phyloP scores from a whole-genome alignment of 495 filamentous ascomycete genomes.

The Talaromyces proteolyticus region DNA sequence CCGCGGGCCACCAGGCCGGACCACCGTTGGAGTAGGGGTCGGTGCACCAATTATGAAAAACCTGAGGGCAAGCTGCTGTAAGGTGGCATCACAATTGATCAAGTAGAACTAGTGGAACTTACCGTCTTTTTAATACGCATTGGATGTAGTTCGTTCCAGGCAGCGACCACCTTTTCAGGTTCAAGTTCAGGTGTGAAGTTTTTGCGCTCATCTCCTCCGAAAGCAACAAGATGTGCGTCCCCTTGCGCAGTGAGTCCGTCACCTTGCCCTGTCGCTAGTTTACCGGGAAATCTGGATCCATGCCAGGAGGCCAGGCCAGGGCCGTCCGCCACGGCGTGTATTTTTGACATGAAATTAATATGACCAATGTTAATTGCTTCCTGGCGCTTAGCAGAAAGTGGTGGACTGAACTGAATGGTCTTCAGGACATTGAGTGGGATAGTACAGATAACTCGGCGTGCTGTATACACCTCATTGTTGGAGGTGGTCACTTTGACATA shows the following conservation, averaged over 20 bases:
- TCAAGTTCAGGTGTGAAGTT: slow-evolving; percentile 7
- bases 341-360: slow-evolving; percentile 16
- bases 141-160: neutral
- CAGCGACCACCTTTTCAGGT: neutral
- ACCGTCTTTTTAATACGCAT: slow-evolving; percentile 6
- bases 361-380: slow-evolving; percentile 15
- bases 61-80: slow-evolving; percentile 8
- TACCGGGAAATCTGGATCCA: slow-evolving; percentile 10
- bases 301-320: slow-evolving; percentile 7
- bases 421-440: slow-evolving; percentile 18
- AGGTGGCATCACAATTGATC: slow-evolving; percentile 8
- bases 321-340: slow-evolving; percentile 15
- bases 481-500: slow-evolving; percentile 12
- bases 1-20: slow-evolving; percentile 17
- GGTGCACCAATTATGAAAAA: slow-evolving; percentile 24
- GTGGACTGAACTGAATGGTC: slow-evolving; percentile 15
- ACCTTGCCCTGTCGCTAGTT: too few species aligned
- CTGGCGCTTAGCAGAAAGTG: slow-evolving; percentile 12
- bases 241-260: too few species aligned
- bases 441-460: slow-evolving; percentile 14
- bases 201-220: slow-evolving; percentile 11
- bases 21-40: slow-evolving; percentile 20
- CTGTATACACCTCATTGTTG: slow-evolving; percentile 10
- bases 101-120: too few species aligned
- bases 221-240: slow-evolving; percentile 17